These are phyloP conservation scores for Cystofilobasidium ferigula DNA, from an alignment of 768 basidiomycete species.

Conservation along the genomic window DNA sequence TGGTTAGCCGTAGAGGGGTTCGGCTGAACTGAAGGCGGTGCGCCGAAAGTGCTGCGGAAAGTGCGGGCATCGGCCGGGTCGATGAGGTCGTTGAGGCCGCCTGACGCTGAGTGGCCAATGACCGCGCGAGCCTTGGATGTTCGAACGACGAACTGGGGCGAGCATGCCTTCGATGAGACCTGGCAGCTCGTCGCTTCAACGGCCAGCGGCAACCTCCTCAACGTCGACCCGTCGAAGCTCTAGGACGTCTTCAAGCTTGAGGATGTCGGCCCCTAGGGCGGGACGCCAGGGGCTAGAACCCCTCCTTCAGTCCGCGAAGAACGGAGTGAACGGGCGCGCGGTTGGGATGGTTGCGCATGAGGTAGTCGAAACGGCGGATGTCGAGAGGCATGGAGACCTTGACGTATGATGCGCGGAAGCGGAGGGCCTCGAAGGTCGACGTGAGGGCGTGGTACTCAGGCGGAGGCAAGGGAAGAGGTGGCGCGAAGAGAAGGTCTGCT, in stretches of 20 bases:
- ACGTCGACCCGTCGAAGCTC: constrained; percentile 31
- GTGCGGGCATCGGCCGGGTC: constrained; percentile 39
- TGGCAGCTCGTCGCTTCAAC: constrained; percentile 28
- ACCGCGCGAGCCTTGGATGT: constrained; percentile 42
- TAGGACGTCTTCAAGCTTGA: constrained; percentile 29
- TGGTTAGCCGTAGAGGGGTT: constrained; percentile 37
- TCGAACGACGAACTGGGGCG: constrained; percentile 44
- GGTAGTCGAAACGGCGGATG: constrained; percentile 34
- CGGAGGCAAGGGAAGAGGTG: not conserved
- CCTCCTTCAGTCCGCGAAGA: constrained; percentile 33
- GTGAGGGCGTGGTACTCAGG: constrained; percentile 6
- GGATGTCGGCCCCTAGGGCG: constrained; percentile 31
- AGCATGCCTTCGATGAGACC: constrained; percentile 39
- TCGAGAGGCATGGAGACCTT: constrained; percentile 40
- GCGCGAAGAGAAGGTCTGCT: too few relatives aligned
- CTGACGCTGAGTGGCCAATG: constrained; percentile 36
- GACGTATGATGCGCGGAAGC: too few relatives aligned
- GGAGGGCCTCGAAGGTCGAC: too few relatives aligned
- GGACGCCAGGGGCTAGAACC: constrained; percentile 45
- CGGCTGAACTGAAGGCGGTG: constrained; percentile 37
- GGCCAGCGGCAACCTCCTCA: constrained; percentile 33
- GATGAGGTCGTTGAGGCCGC: constrained; percentile 42
- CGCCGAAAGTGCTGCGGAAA: constrained; percentile 35
- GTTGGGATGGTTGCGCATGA: constrained; percentile 40
- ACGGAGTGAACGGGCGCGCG: constrained; percentile 40